Evolutionary conservation across 805 yeast species (phyloP).

Genomic region (Yarrowia bubula): DNA sequence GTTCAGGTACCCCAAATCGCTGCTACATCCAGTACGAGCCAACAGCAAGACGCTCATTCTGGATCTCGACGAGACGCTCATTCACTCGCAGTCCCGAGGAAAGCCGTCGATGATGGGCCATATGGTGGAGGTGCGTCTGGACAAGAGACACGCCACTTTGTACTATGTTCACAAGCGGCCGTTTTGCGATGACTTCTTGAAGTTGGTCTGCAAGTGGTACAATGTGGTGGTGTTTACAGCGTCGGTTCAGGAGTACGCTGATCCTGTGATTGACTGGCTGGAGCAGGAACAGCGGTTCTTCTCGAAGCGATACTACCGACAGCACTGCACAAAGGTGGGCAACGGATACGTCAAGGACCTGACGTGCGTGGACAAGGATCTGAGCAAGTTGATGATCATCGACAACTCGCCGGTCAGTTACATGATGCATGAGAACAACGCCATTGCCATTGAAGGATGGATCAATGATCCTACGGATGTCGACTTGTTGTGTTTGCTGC

Average conservation of each 20-base stretch:
- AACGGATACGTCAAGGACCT: constrained; percentile 84
- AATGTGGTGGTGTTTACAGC: constrained; percentile 92
- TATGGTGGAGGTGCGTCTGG: constrained; percentile 77
- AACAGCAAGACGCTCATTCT: constrained; percentile 68
- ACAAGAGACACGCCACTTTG: constrained; percentile 66
- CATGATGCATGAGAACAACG: constrained; percentile 73
- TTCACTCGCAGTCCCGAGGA: constrained; percentile 80
- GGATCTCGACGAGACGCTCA: constrained; percentile 91
- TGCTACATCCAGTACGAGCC: constrained; percentile 11
- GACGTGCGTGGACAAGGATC: constrained; percentile 51
- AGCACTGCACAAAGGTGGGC: constrained; percentile 66
- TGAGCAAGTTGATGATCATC: constrained; percentile 68
- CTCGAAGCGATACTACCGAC: constrained; percentile 66
- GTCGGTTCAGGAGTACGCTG: constrained; percentile 91
- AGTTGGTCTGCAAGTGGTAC: constrained; percentile 80
- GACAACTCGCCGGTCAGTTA: constrained; percentile 94
- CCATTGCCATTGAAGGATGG: constrained; percentile 96
- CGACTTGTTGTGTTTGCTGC: constrained; percentile 76
- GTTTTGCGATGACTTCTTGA: constrained; percentile 78
- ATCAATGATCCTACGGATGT: constrained; percentile 91
- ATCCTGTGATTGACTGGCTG: constrained; percentile 90
- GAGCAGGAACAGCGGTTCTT: constrained; percentile 62
- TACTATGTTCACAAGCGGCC: constrained; percentile 93
- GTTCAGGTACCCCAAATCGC: constrained; percentile 17
- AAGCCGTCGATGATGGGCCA: constrained; percentile 49